These are phyloP conservation scores for Cystoderma amianthinum DNA, from an alignment of 768 basidiomycete genomes.

Conservation along the genomic window DNA sequence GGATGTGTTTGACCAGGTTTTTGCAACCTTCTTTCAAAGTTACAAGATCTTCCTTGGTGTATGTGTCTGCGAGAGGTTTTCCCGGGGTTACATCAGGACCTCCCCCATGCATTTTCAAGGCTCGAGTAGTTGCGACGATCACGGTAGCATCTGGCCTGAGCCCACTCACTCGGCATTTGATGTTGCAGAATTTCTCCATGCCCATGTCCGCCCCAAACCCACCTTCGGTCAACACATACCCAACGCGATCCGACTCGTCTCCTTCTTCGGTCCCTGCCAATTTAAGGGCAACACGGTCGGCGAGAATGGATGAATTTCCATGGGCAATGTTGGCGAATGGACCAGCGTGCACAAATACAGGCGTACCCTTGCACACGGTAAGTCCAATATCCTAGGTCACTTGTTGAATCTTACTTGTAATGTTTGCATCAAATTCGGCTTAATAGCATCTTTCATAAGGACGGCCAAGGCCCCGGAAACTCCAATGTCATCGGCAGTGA, in stretches of 20 bases:
- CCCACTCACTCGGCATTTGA: conserved; percentile 94
- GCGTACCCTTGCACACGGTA: conserved; percentile 63
- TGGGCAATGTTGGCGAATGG: conserved; percentile 99
- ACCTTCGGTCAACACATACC: conserved; percentile 96
- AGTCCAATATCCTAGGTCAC: not conserved
- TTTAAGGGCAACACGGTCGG: conserved; percentile 95
- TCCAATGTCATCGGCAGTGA: conserved; percentile 96
- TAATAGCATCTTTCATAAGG: conserved; percentile 98
- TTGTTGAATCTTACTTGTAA: conserved; percentile 63
- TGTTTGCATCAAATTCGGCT: conserved; percentile 98
- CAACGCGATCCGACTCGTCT: conserved; percentile 71
- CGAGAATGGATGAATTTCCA: conserved; percentile 96
- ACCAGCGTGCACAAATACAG: conserved; percentile 97
- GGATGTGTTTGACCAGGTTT: conserved; percentile 89
- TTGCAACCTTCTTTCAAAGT: conserved; percentile 87
- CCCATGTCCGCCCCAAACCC: conserved; percentile 99
- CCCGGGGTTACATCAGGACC: conserved; percentile 96
- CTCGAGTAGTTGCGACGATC: conserved; percentile 95
- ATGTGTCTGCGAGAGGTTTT: conserved; percentile 88
- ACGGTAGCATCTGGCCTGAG: conserved; percentile 91
- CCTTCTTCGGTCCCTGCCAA: conserved; percentile 93
- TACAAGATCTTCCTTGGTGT: conserved; percentile 88
- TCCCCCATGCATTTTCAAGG: conserved; percentile 99
- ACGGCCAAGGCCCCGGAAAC: conserved; percentile 94
- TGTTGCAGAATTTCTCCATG: conserved; percentile 99